These are phyloP conservation scores for Phaeolepiota aurea DNA, from an alignment of 768 basidiomycete species.

Conservation along the genomic window DNA sequence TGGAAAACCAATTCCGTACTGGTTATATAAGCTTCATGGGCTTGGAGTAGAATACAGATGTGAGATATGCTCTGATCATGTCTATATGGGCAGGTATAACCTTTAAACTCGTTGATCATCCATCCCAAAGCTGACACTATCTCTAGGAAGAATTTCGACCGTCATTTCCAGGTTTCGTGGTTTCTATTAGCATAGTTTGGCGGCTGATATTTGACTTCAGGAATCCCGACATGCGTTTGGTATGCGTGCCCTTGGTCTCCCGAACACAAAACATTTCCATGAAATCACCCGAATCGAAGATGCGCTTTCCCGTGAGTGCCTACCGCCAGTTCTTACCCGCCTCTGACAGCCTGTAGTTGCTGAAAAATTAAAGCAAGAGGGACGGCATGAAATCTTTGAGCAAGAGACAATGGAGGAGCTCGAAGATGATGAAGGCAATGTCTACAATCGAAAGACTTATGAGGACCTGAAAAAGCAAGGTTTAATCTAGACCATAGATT, in stretches of 20 bases:
- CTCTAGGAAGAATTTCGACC: constrained; percentile 86
- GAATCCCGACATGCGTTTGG: constrained; percentile 97
- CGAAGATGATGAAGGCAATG: constrained; percentile 97
- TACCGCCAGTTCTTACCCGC: constrained; percentile 1
- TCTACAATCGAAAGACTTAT: constrained; percentile 97
- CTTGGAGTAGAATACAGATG: constrained; percentile 97
- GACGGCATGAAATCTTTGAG: constrained; percentile 87
- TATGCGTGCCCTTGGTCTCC: constrained; percentile 94
- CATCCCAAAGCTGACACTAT: constrained; percentile 4
- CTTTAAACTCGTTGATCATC: too few relatives aligned
- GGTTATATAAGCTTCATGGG: constrained; percentile 97
- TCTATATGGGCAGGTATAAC: constrained; percentile 96
- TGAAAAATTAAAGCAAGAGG: constrained; percentile 95
- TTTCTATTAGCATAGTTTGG: too few relatives aligned
- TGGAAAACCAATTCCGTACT: constrained; percentile 98
- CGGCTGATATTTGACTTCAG: too few relatives aligned
- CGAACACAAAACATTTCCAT: constrained; percentile 98
- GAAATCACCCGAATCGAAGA: constrained; percentile 97
- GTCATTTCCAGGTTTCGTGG: constrained; percentile 93
- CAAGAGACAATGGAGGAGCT: constrained; percentile 97
- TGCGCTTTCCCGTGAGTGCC: constrained; percentile 77
- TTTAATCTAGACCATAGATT: constrained; percentile 43
- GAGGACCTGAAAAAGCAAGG: constrained; percentile 96
- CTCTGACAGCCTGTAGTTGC: constrained; percentile 51
- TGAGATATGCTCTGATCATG: constrained; percentile 94